A percentile compares a stretch with the other conserved stretches of the same genome.
Evolutionary conservation across 768 basidiomycete genomes (phyloP).

Genomic region (Tricholoma hemisulphureum): DNA sequence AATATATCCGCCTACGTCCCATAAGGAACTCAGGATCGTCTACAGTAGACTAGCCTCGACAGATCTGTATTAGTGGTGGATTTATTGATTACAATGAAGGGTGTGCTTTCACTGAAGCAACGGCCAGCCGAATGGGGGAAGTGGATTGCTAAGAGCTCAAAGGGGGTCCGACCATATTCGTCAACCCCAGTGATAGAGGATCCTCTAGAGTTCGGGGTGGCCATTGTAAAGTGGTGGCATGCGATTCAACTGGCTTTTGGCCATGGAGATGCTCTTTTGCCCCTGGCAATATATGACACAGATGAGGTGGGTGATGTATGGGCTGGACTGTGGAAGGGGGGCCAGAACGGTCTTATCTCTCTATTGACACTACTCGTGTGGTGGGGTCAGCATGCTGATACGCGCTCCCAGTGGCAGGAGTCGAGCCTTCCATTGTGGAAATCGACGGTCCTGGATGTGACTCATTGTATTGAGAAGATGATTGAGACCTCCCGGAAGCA

Average conservation of each 20-base stretch:
- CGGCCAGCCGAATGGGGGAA: constrained; percentile 14
- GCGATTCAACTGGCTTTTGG: constrained; percentile 12
- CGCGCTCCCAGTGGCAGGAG: constrained; percentile 1
- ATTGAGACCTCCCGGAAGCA: not conserved
- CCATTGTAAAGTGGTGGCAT: constrained; percentile 17
- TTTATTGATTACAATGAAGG: not conserved
- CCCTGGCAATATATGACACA: not conserved
- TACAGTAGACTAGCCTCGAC: too few species aligned
- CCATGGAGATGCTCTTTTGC: not conserved
- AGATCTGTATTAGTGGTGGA: too few species aligned
- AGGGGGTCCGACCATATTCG: constrained; percentile 6
- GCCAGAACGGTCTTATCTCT: constrained; percentile 8
- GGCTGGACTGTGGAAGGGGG: constrained; percentile 6
- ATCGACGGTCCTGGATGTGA: constrained; percentile 3
- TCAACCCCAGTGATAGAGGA: constrained; percentile 7
- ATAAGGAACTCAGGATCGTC: too few species aligned
- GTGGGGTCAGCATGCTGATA: constrained; percentile 7
- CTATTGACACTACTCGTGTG: constrained; percentile 5
- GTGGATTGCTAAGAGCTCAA: constrained; percentile 10
- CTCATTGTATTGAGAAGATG: constrained; percentile 1
- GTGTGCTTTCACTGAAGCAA: not conserved
- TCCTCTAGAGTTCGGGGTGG: constrained; percentile 13
- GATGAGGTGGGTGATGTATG: constrained; percentile 1
- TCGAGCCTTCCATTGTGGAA: constrained; percentile 1
- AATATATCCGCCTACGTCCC: too few species aligned